Conservation (phyloP, 2,329 filamentous ascomycete species). For the Gyromitra esculenta region DNA sequence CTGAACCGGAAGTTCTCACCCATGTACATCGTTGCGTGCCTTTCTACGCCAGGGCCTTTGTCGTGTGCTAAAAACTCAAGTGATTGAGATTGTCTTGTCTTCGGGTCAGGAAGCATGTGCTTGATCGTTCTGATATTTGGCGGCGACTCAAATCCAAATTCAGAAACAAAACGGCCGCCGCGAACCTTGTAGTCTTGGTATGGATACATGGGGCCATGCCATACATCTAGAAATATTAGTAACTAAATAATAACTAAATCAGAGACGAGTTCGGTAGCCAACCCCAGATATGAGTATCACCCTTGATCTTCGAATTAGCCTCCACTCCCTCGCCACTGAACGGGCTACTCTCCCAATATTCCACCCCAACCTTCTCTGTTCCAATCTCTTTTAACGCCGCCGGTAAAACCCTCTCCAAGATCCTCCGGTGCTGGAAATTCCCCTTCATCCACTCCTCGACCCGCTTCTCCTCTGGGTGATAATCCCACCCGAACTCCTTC, state of each 20-base stretch:
- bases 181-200: slow-evolving; percentile 91
- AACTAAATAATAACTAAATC: too few relatives aligned
- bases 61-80: slow-evolving; percentile 96
- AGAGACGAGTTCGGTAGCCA: background rate
- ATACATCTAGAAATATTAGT: slow-evolving; percentile 68
- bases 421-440: slow-evolving; percentile 41
- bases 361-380: slow-evolving; percentile 11
- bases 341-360: slow-evolving; percentile 40
- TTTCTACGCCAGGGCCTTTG: slow-evolving; percentile 89
- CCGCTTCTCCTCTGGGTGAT: slow-evolving; percentile 32
- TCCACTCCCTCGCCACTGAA: slow-evolving; percentile 39
- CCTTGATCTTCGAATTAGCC: slow-evolving; percentile 36
- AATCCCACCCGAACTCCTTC: slow-evolving; percentile 31
- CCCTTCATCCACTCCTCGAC: slow-evolving; percentile 36
- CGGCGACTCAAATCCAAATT: slow-evolving; percentile 95
- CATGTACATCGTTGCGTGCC: slow-evolving; percentile 85
- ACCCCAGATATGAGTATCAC: slow-evolving; percentile 44
- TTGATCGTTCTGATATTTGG: slow-evolving; percentile 86
- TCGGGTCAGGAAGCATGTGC: slow-evolving; percentile 73
- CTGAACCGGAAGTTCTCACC: slow-evolving; percentile 85
- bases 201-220: slow-evolving; percentile 90
- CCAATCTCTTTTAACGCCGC: slow-evolving; percentile 32
- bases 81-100: slow-evolving; percentile 75
- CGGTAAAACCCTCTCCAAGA: slow-evolving; percentile 31
- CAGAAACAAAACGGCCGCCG: slow-evolving; percentile 86